A percentile compares a stretch with the other conserved stretches of the same genome.
phyloP scores from a whole-genome alignment of 23 red algal species.

The Gracilaria domingensis region DNA sequence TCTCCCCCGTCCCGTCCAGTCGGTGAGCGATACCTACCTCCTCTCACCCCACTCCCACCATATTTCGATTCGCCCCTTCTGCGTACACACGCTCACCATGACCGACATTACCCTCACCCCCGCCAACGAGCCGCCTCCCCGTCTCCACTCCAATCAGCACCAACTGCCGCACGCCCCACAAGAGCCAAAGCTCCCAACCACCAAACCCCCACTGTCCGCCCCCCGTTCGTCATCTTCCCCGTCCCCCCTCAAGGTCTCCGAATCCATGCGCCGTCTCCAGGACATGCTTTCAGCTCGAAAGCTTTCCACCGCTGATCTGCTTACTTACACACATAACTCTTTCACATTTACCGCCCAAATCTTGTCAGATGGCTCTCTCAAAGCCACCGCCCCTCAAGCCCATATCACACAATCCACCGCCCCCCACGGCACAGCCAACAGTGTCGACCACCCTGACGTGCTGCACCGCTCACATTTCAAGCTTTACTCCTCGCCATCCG shows the following conservation, averaged over 20 bases:
- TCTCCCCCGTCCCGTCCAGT: neutral
- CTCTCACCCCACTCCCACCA: neutral
- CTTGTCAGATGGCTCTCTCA: slow-evolving; percentile 42
- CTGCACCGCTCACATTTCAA: neutral
- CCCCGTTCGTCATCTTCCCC: neutral
- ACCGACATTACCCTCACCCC: slow-evolving; percentile 37
- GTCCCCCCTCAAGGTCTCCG: slow-evolving; percentile 35
- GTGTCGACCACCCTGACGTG: neutral
- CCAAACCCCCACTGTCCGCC: neutral
- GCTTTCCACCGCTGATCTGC: slow-evolving; percentile 39
- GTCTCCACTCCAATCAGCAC: neutral
- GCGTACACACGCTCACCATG: slow-evolving; percentile 8
- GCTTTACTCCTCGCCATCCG: slow-evolving; percentile 31
- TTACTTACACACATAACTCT: slow-evolving; percentile 46
- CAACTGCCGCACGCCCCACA: neutral
- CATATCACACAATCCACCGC: neutral
- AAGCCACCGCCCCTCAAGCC: neutral
- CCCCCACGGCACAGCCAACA: neutral
- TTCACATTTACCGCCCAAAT: slow-evolving; percentile 51
- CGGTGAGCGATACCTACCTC: neutral
- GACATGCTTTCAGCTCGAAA: slow-evolving; percentile 34
- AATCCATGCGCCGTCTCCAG: slow-evolving; percentile 50
- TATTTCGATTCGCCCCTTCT: neutral
- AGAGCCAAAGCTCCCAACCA: neutral
- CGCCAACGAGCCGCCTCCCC: slow-evolving; percentile 22